These are phyloP conservation scores for Tolypocladium album DNA, from an alignment of 2,329 filamentous ascomycete species.

Conservation along the genomic window DNA sequence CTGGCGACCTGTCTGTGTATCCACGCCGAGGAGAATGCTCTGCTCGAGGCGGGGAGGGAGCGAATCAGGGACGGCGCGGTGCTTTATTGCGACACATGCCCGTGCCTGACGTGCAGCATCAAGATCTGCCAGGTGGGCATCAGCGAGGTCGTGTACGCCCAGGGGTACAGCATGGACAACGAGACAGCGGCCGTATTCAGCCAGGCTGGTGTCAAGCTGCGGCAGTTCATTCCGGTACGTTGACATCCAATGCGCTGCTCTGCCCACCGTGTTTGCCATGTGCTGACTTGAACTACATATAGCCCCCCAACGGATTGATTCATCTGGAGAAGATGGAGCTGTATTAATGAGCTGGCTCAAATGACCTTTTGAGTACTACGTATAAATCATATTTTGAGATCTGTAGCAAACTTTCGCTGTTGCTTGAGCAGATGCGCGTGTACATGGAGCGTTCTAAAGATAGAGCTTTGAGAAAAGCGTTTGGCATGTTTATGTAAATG, in stretches of 20 bases:
- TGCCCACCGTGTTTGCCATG: neutral
- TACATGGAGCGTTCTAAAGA: no score
- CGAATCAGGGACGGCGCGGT: constrained; percentile 73
- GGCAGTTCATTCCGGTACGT: constrained; percentile 80
- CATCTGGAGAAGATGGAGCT: constrained; percentile 45
- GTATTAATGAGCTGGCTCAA: constrained; percentile 11
- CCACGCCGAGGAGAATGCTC: constrained; percentile 96
- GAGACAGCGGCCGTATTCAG: constrained; percentile 73
- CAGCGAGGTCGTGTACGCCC: constrained; percentile 86
- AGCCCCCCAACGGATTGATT: constrained; percentile 55
- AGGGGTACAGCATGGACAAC: constrained; percentile 89
- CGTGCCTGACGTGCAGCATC: constrained; percentile 94
- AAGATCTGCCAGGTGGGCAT: constrained; percentile 98
- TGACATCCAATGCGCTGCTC: neutral
- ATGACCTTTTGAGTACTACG: no score
- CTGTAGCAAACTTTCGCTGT: neutral
- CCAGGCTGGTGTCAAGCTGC: constrained; percentile 71
- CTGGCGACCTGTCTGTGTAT: constrained; percentile 87
- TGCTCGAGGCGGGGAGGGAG: constrained; percentile 88
- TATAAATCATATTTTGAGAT: neutral
- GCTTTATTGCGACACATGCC: constrained; percentile 92
- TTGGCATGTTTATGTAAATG: neutral
- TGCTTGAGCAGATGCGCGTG: neutral
- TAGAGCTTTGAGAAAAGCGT: neutral
- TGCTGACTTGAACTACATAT: constrained; percentile 9